Base-by-base conservation (phyloP, 106 monocot genomes). In the Xerophyta viscosa region DNA sequence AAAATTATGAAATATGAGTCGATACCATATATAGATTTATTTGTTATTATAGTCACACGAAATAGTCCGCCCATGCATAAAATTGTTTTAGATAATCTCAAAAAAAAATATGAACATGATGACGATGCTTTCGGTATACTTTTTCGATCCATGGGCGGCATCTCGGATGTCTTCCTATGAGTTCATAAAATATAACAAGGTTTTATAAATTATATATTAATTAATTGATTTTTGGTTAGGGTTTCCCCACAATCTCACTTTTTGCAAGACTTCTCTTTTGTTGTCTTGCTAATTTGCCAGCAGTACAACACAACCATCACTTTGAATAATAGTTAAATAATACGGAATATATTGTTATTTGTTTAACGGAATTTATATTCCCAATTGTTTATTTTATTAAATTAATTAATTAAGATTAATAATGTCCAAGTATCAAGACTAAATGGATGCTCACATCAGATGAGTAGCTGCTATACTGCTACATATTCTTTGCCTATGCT, bases 201-300 rank as follows among this genome's bases (percentile, higher is more conserved):
- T 6, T n/a, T n/a, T n/a, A n/a, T n/a, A n/a, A n/a, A n/a, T n/a
- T n/a, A n/a, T 6, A 36, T 36, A 36, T 39, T 10, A 17, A 9
- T 9, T 0, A 2, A 24, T 2, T 48, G 48, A 27, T 26, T 68
- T 52, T 31, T 17, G 37, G 39, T 8, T 24, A 28, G 69, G 69
- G 60, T 61, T 60, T 24, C 33, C 23, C 58, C 60, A n/a, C 68
- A 10, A 68, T 69, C 69, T 61, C 69, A 61, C 61, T 68, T n/a
- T 68, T 52, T 11, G 60, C 46, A 69, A 47, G 61, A 61, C 60
- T 61, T 55, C 53, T 60, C 54, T 61, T 69, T 69, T 61, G 68
- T 69, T 60, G 33, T 47, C 61, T 61, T 69, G 41, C 29, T 18
- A 3, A 23, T 41, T 41, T 46, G 33, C 55, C 55, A 55, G 20